Base-by-base conservation (phyloP, 257 asterid genomes). In the Lantana camara region DNA sequence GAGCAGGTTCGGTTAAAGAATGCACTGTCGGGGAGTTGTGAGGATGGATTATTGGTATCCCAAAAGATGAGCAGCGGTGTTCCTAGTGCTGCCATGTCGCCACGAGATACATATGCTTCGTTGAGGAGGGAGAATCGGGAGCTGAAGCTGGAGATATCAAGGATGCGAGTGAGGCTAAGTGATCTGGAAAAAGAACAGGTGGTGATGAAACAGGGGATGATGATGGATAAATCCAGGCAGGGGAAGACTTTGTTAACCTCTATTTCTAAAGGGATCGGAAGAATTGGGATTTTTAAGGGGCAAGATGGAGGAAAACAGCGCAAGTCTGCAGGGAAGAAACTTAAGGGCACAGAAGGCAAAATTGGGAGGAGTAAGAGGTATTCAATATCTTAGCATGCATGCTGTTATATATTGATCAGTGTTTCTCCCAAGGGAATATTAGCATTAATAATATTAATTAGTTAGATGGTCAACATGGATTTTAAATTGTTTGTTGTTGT, bases 141-240 rank as follows among this genome's bases (percentile, higher is more conserved):
- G 46, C 66, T 86, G 63, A 86, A 86, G 68, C 83, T 86, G 40
- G 95, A 83, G 78, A 78, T 86, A 71, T 82, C 88, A 9, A 75
- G 91, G 61, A 86, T 86, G 89, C 59, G 91, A 60, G 80, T 78
- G 16, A 69, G 95, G 82, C 82, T 86, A 0, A 83, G 81, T 48
- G 95, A 86, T 53, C 61, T 83, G 12, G 91, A 86, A 68, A 86
- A 86, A 48, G 87, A 86, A 62, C 91, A 80, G 49, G 82, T 83
- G 70, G 72, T 61, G 42, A 86, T 86, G 88, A 83, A 83, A 61
- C 83, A 86, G 54, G 88, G 89, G 69, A 87, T 86, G 88, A 87
- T 86, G 88, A 71, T 79, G 80, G 84, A 79, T 23, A 84, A 82
- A 50, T 70, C 84, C 7, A 75, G 80, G 17, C 82, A 82, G 1